These are phyloP conservation scores for Cyberlindnera mycetangii DNA, from an alignment of 805 yeast species.

Conservation along the genomic window DNA sequence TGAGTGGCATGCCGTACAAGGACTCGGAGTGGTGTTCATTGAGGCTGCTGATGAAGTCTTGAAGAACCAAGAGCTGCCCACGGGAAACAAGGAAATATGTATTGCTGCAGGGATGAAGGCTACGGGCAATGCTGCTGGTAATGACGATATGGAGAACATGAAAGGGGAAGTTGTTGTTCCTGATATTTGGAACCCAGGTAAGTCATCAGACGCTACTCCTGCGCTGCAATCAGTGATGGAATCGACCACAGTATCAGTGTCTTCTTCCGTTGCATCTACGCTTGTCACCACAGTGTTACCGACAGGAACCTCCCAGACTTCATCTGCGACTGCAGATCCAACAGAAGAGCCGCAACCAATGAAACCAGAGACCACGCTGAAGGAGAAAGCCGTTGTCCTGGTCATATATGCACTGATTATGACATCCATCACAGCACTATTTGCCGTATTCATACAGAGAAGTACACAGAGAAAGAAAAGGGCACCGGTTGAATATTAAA, in stretches of 20 bases:
- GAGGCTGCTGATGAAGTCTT: constrained; percentile 65
- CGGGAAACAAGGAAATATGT: constrained; percentile 50
- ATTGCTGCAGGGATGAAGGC: constrained; percentile 40
- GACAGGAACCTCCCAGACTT: background rate
- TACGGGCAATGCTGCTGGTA: constrained; percentile 70
- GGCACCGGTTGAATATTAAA: no score
- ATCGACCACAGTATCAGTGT: background rate
- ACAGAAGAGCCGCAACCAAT: background rate
- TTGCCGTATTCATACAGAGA: constrained; percentile 9
- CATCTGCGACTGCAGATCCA: background rate
- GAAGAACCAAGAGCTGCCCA: constrained; percentile 36
- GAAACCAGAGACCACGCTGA: constrained; percentile 14
- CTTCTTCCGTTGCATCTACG: background rate
- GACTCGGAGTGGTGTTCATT: constrained; percentile 65
- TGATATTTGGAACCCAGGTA: background rate
- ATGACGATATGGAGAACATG: constrained; percentile 51
- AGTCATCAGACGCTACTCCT: background rate
- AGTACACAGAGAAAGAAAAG: constrained; percentile 7
- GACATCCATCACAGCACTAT: constrained; percentile 11
- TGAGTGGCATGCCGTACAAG: constrained; percentile 83
- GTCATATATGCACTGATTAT: constrained; percentile 33
- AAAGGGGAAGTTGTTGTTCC: constrained; percentile 37
- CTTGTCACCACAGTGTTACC: background rate
- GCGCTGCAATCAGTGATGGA: background rate
- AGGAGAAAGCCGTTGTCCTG: constrained; percentile 24